These are phyloP conservation scores for Ochromonas danica DNA, from an alignment of 108 stramenopile species.

Conservation along the genomic window DNA sequence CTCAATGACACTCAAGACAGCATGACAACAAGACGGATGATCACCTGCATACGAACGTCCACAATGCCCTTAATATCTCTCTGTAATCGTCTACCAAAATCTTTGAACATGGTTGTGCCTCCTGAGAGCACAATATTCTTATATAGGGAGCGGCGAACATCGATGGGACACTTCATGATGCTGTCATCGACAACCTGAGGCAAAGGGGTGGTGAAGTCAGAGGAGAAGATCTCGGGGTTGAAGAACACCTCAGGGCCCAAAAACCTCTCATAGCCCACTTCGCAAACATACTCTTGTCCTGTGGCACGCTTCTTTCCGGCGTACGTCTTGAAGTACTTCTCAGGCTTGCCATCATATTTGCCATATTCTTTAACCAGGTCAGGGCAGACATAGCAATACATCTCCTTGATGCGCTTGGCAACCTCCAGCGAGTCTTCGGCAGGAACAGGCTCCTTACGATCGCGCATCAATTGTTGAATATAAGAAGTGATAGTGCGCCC, in stretches of 20 bases:
- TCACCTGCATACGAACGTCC: slow-evolving; percentile 52
- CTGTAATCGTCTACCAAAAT: slow-evolving; percentile 64
- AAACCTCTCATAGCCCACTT: slow-evolving; percentile 69
- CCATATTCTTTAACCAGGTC: slow-evolving; percentile 64
- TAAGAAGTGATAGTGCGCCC: slow-evolving; percentile 65
- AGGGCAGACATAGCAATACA: slow-evolving; percentile 65
- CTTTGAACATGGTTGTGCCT: slow-evolving; percentile 69
- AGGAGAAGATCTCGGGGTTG: slow-evolving; percentile 66
- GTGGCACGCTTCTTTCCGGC: slow-evolving; percentile 42
- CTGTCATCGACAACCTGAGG: slow-evolving; percentile 66
- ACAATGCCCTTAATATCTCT: slow-evolving; percentile 64
- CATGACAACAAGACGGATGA: too few species aligned
- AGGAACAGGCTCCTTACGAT: slow-evolving; percentile 65
- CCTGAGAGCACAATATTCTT: slow-evolving; percentile 68
- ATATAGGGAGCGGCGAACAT: slow-evolving; percentile 64
- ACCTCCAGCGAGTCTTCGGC: slow-evolving; percentile 58
- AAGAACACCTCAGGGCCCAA: slow-evolving; percentile 71
- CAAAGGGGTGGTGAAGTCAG: slow-evolving; percentile 62
- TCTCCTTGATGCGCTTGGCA: slow-evolving; percentile 62
- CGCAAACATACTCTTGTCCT: slow-evolving; percentile 32
- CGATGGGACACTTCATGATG: slow-evolving; percentile 68
- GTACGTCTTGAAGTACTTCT: slow-evolving; percentile 58
- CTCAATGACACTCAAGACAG: too few species aligned
- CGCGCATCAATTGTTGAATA: slow-evolving; percentile 63
- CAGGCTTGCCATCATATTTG: slow-evolving; percentile 62